Percentiles rank a stretch among this genome's conserved stretches.
These are phyloP conservation scores for Chaetomidium leptoderma DNA, from an alignment of 495 filamentous ascomycete species.

Conservation along the genomic window DNA sequence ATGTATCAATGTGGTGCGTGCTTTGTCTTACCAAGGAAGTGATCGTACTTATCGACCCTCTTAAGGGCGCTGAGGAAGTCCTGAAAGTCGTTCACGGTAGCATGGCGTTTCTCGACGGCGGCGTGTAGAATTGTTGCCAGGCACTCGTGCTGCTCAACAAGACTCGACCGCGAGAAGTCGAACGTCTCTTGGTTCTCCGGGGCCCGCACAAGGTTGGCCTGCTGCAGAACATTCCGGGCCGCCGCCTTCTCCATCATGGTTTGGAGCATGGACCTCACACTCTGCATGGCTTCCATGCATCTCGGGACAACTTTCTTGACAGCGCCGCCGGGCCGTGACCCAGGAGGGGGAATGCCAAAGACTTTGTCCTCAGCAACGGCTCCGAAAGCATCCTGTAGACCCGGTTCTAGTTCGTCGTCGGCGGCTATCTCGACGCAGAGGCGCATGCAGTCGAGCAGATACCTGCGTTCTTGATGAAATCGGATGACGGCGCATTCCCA, in stretches of 20 bases:
- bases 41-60: conserved; percentile 67
- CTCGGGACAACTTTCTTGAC: conserved; percentile 54
- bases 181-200: conserved; percentile 70
- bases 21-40: conserved; percentile 37
- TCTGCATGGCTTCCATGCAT: conserved; percentile 67
- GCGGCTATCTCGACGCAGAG: conserved; percentile 63
- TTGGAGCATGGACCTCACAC: conserved; percentile 68
- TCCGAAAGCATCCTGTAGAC: conserved; percentile 37
- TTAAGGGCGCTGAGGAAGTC: conserved; percentile 60
- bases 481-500: conserved; percentile 70
- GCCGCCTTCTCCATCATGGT: conserved; percentile 66
- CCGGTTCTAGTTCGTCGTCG: conserved; percentile 45
- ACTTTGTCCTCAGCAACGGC: conserved; percentile 38
- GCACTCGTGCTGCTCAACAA: conserved; percentile 82
- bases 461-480: conserved; percentile 77
- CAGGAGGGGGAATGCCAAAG: conserved; percentile 32
- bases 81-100: conserved; percentile 65
- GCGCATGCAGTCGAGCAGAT: conserved; percentile 76
- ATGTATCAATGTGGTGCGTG: neutral
- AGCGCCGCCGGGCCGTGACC: conserved; percentile 11
- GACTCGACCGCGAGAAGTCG: conserved; percentile 64
- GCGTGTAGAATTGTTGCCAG: conserved; percentile 72
- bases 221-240: conserved; percentile 63
- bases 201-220: conserved; percentile 50
- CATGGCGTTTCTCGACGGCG: conserved; percentile 69